These are phyloP conservation scores for Tuber melanosporum DNA, from an alignment of 495 filamentous ascomycete genomes.

Conservation along the genomic window DNA sequence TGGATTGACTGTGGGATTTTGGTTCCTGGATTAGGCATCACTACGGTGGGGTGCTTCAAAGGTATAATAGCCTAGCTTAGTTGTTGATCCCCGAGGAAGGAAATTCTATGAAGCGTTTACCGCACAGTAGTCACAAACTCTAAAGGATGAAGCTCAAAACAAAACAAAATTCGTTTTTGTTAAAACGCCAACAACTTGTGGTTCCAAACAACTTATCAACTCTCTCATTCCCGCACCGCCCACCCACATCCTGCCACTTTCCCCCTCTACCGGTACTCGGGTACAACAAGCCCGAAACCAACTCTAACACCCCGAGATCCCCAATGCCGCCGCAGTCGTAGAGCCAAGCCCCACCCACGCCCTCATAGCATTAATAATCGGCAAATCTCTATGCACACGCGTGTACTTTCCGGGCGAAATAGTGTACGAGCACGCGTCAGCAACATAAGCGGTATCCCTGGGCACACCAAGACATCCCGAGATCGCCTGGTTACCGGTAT, in stretches of 20 bases:
- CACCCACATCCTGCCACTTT: not conserved
- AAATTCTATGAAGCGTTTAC: not conserved
- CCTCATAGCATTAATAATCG: conserved; percentile 43
- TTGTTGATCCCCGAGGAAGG: not conserved
- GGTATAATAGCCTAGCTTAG: too few relatives aligned
- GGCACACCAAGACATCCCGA: conserved; percentile 34
- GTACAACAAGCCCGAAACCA: not conserved
- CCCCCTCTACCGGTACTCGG: not conserved
- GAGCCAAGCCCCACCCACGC: conserved; percentile 37
- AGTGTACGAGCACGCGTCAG: conserved; percentile 33
- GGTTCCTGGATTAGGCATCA: not conserved
- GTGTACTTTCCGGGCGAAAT: conserved; percentile 38
- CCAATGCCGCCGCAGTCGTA: conserved; percentile 33
- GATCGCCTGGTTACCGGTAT: conserved; percentile 30
- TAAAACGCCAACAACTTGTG: not conserved
- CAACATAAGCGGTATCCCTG: conserved; percentile 38
- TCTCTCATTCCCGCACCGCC: not conserved
- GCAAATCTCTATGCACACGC: conserved; percentile 39
- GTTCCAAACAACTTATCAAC: not conserved
- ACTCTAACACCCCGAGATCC: conserved; percentile 33
- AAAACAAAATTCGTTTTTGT: not conserved
- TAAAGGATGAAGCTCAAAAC: not conserved
- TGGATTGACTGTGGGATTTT: not conserved
- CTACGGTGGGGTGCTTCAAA: too few relatives aligned
- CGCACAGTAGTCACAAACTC: not conserved